Evolutionary conservation across 1,284 basidiomycete species (phyloP).

Genomic region (Coniferiporia sulphurascens): DNA sequence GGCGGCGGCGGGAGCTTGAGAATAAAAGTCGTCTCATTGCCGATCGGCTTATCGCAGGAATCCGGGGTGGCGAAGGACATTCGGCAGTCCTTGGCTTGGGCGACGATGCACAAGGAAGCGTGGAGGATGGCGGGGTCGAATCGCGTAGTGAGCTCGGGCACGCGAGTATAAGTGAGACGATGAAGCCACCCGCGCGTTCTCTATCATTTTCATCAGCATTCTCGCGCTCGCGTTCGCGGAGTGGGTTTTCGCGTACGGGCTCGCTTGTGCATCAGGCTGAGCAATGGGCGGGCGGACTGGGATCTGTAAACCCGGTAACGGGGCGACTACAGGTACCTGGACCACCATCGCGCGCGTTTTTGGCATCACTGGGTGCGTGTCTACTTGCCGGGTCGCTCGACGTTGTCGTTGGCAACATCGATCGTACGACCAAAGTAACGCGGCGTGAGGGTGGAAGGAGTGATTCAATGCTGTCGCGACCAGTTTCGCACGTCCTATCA

Average conservation of each 20-base stretch:
- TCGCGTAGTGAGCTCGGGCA: constrained; percentile 12
- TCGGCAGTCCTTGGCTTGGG: no score
- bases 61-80: constrained; percentile 18
- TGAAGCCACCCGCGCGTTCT: constrained; percentile 9
- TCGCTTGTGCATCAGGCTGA: constrained; percentile 8
- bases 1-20: constrained; percentile 52
- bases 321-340: constrained; percentile 29
- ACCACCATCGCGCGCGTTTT: constrained; percentile 38
- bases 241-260: background rate
- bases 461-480: constrained; percentile 28
- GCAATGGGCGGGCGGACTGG: background rate
- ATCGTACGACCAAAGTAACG: background rate
- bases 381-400: constrained; percentile 79
- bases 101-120: constrained; percentile 4
- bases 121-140: constrained; percentile 3
- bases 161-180: background rate
- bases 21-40: constrained; percentile 66
- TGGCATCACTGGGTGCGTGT: constrained; percentile 69
- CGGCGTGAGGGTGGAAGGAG: constrained; percentile 2
- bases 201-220: constrained; percentile 16
- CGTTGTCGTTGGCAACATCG: constrained; percentile 41
- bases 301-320: constrained; percentile 17
- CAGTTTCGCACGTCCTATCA: constrained; percentile 33
- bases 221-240: constrained; percentile 8
- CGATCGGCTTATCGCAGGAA: constrained; percentile 51